These are phyloP conservation scores for Lolium perenne DNA, from an alignment of 176 grass and related monocot species.

Conservation along the genomic window DNA sequence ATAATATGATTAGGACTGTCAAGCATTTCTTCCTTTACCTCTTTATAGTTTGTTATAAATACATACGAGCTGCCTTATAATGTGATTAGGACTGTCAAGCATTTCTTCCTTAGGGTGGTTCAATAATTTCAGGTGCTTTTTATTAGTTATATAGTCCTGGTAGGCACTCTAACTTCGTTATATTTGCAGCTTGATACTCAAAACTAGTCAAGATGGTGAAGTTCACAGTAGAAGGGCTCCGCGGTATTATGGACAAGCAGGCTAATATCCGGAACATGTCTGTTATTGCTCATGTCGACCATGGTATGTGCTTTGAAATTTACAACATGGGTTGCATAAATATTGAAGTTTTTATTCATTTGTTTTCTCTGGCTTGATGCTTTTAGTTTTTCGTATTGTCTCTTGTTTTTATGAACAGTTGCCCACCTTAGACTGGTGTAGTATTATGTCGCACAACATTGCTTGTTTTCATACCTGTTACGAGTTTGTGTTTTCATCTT, in stretches of 20 bases:
- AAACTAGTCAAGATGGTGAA: constrained; percentile 86
- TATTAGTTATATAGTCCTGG: neutral
- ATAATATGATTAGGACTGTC: too few species aligned
- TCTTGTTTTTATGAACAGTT: constrained; percentile 2
- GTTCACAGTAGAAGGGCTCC: constrained; percentile 85
- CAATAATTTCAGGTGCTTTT: neutral
- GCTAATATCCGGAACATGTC: constrained; percentile 93
- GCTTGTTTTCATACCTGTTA: neutral
- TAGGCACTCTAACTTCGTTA: neutral
- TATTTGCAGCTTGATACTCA: constrained; percentile 44
- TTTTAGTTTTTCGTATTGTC: neutral
- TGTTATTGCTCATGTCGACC: constrained; percentile 88
- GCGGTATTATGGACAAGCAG: constrained; percentile 79
- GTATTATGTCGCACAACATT: neutral
- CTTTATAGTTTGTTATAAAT: neutral
- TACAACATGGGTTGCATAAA: neutral
- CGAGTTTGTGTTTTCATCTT: neutral
- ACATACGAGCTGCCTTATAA: neutral
- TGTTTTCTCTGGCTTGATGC: neutral
- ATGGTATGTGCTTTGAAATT: constrained; percentile 52
- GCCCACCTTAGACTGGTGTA: neutral
- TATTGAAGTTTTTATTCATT: constrained; percentile 10
- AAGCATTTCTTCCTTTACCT: neutral
- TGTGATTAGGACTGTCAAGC: neutral
- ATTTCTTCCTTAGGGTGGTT: constrained; percentile 10